phyloP scores from a whole-genome alignment of 2,329 filamentous ascomycete genomes.

The Nothopassalora personata region DNA sequence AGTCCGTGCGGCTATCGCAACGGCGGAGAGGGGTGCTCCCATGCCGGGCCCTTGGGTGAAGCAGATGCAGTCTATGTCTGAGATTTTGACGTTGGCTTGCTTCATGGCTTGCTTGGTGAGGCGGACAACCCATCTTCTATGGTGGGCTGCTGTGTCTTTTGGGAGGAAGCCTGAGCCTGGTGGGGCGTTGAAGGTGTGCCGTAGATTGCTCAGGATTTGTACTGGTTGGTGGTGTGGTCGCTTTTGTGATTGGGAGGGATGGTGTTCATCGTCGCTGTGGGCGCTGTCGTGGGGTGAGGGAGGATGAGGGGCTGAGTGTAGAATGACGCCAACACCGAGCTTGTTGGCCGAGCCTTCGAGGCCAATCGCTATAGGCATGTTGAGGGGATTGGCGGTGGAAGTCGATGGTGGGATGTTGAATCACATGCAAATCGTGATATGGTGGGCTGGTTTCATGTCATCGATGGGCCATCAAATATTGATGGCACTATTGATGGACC shows the following conservation, averaged over 20 bases:
- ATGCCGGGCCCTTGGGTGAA: constrained; percentile 95
- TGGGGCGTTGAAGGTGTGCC: constrained; percentile 87
- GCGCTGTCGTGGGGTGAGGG: constrained; percentile 33
- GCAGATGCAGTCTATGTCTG: constrained; percentile 83
- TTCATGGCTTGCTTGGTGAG: constrained; percentile 75
- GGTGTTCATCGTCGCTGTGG: constrained; percentile 28
- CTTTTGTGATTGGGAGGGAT: constrained; percentile 10
- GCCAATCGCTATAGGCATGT: constrained; percentile 58
- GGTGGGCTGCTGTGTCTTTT: constrained; percentile 91
- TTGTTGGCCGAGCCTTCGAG: constrained; percentile 97
- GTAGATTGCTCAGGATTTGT: constrained; percentile 81
- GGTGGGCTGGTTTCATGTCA: neutral
- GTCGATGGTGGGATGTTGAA: neutral
- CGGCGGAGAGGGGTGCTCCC: constrained; percentile 84
- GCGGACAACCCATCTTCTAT: constrained; percentile 75
- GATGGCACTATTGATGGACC: too few relatives aligned
- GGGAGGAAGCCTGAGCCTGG: constrained; percentile 92
- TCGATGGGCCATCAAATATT: too few relatives aligned
- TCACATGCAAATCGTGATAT: neutral
- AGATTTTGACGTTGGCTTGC: constrained; percentile 56
- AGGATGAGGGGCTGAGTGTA: constrained; percentile 52
- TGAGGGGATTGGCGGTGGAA: constrained; percentile 1
- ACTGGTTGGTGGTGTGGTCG: constrained; percentile 40
- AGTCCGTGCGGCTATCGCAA: constrained; percentile 79
- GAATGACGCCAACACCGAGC: constrained; percentile 87